Evolutionary conservation across 371 early-diverging fungal species (phyloP).

Genomic region (Apophysomyces elegans): DNA sequence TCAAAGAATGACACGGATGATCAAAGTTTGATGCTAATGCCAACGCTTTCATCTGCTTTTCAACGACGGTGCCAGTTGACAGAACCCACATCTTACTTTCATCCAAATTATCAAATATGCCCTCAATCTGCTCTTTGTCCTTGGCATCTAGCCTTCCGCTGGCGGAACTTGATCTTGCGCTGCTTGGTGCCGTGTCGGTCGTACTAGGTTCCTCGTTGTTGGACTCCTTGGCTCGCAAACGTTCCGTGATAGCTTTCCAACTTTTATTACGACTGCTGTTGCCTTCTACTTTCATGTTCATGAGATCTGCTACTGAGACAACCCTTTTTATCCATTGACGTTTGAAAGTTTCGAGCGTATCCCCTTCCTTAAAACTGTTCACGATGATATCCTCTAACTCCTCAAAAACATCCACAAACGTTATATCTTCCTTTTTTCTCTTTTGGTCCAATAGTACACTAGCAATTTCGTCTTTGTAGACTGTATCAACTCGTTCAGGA

Average conservation of each 20-base stretch:
- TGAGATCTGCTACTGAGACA: neutral
- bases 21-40: constrained; percentile 3
- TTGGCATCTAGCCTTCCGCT: neutral
- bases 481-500: neutral
- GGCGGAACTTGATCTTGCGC: neutral
- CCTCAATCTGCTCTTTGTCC: neutral
- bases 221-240: neutral
- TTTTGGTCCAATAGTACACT: neutral
- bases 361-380: neutral
- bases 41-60: constrained; percentile 1
- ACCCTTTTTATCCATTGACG: neutral
- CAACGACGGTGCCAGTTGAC: neutral
- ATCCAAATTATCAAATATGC: neutral
- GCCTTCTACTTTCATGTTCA: neutral
- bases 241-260: neutral
- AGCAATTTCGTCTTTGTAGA: neutral
- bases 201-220: neutral
- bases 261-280: neutral
- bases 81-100: constrained; percentile 4
- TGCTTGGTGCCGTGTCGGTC: neutral
- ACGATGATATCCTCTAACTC: neutral
- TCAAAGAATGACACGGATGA: constrained; percentile 7
- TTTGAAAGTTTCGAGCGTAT: neutral
- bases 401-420: neutral
- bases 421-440: neutral